A percentile compares a stretch with the other conserved stretches of the same genome.
These are phyloP conservation scores for Diaporthe citriasiana DNA, from an alignment of 2,329 filamentous ascomycete species.

Conservation along the genomic window DNA sequence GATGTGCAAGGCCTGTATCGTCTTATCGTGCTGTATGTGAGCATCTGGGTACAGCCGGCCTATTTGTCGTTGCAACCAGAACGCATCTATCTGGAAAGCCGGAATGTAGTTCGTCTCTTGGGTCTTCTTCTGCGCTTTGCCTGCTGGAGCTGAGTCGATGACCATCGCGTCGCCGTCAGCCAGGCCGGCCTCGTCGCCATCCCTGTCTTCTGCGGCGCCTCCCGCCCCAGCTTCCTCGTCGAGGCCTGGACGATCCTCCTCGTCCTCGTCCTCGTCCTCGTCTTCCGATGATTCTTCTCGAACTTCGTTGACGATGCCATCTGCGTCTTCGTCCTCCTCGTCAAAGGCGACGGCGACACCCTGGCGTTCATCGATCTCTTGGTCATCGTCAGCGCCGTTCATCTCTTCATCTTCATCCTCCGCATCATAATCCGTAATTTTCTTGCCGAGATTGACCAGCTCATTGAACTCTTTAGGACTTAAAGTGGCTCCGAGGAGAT, in stretches of 20 bases:
- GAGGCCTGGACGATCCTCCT: slow-evolving; percentile 69
- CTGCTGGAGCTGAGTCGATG: slow-evolving; percentile 76
- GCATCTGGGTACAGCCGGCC: slow-evolving; percentile 90
- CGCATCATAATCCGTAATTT: slow-evolving; percentile 98
- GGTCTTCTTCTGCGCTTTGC: slow-evolving; percentile 60
- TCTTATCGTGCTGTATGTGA: slow-evolving; percentile 94
- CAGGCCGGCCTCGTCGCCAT: slow-evolving; percentile 64
- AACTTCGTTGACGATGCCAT: slow-evolving; percentile 84
- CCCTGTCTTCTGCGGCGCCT: slow-evolving; percentile 62
- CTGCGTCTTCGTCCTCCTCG: slow-evolving; percentile 87
- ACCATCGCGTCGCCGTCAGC: slow-evolving; percentile 83
- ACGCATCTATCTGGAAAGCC: slow-evolving; percentile 94
- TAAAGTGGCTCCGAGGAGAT: slow-evolving; percentile 87
- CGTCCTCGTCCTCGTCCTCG: slow-evolving; percentile 70
- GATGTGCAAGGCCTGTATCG: slow-evolving; percentile 84
- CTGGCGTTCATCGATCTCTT: slow-evolving; percentile 92
- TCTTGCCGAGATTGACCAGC: slow-evolving; percentile 95
- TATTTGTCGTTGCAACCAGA: slow-evolving; percentile 95
- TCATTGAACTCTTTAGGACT: slow-evolving; percentile 96
- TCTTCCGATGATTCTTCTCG: slow-evolving; percentile 86
- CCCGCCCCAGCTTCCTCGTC: slow-evolving; percentile 67
- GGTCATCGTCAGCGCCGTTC: slow-evolving; percentile 76
- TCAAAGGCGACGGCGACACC: slow-evolving; percentile 98
- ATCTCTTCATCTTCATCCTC: slow-evolving; percentile 96
- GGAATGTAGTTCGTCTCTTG: slow-evolving; percentile 76